Evolutionary conservation across 768 basidiomycete genomes (phyloP), one percentile per base, ranked within the genome.

Genomic region (Calocera viscosa): DNA sequence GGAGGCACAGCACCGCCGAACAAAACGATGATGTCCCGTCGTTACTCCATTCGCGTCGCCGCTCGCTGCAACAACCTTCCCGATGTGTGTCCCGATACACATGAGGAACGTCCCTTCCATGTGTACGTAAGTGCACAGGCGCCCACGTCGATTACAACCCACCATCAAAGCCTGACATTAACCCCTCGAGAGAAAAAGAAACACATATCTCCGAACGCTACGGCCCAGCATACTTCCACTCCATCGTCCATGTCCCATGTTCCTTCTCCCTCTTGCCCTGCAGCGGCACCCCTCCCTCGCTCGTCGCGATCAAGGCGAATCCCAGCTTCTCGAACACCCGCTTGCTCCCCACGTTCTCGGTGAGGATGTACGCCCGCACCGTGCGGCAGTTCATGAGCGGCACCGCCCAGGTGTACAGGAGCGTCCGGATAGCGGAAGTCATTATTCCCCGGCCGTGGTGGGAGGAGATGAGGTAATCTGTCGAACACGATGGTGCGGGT

Each of bases 371-470:
- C 1, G 75, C 81, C 19, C 77, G 74, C 67, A 88, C 77, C 63
- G 72, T 72, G 10, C 79, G 79, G 7, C 81, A 78, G 0, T 80
- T 79, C 88, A 90, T 87, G 63, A 85, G 76, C 0, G 86, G 86
- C 43, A 88, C 77, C 24, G 78, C 83, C 87, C 89, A 89, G 12
- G 79, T 72, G 19, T 80, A 72, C 49, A 90, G 65, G 34, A 91
- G 63, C 3, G 80, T 81, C 8, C 74, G 75, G 34, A 90, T 71
- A 0, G 82, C 86, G n/a, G 82, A 83, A 24, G 82, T 81, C 89
- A 90, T 90, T 69, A 90, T 88, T 0, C 88, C 87, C 70, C 76
- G 79, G 33, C 86, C 80, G 67, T 89, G 87, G 71, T 87, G 82
- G 35, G 80, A 81, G 17, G 83, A 78, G 3, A 79, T 81, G 43